phyloP scores from a whole-genome alignment of 352 stramenopile species.

The Phytophthora sp. region DNA sequence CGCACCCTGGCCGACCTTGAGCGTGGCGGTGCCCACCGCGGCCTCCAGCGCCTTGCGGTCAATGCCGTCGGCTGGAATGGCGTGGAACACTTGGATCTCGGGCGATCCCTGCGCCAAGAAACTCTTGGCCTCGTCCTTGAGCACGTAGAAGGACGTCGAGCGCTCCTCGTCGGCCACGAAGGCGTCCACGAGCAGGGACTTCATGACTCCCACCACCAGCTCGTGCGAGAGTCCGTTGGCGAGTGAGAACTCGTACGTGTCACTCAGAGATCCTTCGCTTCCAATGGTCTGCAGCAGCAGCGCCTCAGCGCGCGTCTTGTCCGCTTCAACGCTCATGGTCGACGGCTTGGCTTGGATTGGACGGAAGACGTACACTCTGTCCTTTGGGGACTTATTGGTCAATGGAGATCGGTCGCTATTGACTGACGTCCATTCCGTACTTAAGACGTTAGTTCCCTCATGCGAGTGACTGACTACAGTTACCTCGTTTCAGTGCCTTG shows the following conservation, averaged over 20 bases:
- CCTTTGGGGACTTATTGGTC: slow-evolving; percentile 27
- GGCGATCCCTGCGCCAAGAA: slow-evolving; percentile 80
- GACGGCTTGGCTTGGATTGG: neutral
- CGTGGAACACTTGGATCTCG: slow-evolving; percentile 85
- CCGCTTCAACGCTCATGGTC: slow-evolving; percentile 54
- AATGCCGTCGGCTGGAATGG: slow-evolving; percentile 72
- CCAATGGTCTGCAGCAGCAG: slow-evolving; percentile 68
- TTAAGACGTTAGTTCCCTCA: neutral
- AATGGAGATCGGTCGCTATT: slow-evolving; percentile 19
- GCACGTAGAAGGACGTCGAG: slow-evolving; percentile 91
- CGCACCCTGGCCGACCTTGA: slow-evolving; percentile 96
- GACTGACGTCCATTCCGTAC: neutral
- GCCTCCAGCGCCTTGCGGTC: slow-evolving; percentile 83
- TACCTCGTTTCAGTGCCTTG: slow-evolving; percentile 17
- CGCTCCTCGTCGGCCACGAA: slow-evolving; percentile 89
- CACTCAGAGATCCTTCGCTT: slow-evolving; percentile 48
- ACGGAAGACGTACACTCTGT: neutral
- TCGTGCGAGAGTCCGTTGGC: slow-evolving; percentile 89
- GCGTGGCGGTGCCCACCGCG: slow-evolving; percentile 80
- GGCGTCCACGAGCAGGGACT: slow-evolving; percentile 94
- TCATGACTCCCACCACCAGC: slow-evolving; percentile 94
- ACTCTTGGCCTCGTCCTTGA: slow-evolving; percentile 91
- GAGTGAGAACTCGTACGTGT: slow-evolving; percentile 89
- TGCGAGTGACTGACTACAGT: neutral
- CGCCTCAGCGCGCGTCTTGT: slow-evolving; percentile 80